Evolutionary conservation across 805 yeast species (phyloP).

Genomic region (Komagataella pastoris): DNA sequence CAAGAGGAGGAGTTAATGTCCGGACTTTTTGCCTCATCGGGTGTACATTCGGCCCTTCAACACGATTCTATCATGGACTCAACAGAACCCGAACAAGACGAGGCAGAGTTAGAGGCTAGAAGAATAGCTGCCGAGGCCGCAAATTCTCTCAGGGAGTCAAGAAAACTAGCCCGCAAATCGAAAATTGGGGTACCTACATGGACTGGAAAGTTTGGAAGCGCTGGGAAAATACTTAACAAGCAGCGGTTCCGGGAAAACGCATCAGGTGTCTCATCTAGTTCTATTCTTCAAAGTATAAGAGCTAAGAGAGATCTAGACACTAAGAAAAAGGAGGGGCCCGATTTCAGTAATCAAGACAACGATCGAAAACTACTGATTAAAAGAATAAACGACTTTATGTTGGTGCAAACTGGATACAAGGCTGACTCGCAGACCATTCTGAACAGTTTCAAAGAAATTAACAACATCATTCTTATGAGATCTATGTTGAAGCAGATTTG

Average conservation of each 20-base stretch:
- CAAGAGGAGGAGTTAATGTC: slow-evolving; percentile 62
- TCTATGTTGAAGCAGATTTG: slow-evolving; percentile 60
- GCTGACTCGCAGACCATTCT: slow-evolving; percentile 16
- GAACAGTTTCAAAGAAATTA: slow-evolving; percentile 18
- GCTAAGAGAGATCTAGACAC: slow-evolving; percentile 24
- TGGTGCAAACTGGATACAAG: slow-evolving; percentile 15
- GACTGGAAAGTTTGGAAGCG: slow-evolving; percentile 87
- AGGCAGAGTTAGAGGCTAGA: slow-evolving; percentile 53
- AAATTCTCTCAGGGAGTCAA: slow-evolving; percentile 45
- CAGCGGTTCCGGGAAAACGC: not conserved
- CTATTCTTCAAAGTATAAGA: slow-evolving; percentile 35
- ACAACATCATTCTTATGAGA: slow-evolving; percentile 42
- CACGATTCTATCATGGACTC: slow-evolving; percentile 69
- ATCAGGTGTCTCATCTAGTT: slow-evolving; percentile 25
- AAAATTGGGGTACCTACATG: slow-evolving; percentile 82
- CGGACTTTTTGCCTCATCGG: slow-evolving; percentile 57
- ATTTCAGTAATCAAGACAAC: slow-evolving; percentile 1
- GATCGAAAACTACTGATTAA: slow-evolving; percentile 7
- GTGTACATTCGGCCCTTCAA: slow-evolving; percentile 60
- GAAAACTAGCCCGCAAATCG: slow-evolving; percentile 31
- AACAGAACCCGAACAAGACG: slow-evolving; percentile 32
- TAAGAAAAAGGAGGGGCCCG: slow-evolving; percentile 1
- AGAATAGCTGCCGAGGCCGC: slow-evolving; percentile 51
- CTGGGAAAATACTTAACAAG: slow-evolving; percentile 40
- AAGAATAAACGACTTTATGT: slow-evolving; percentile 14